These are phyloP conservation scores for Balansia obtecta DNA, from an alignment of 2,329 filamentous ascomycete genomes.

Conservation along the genomic window DNA sequence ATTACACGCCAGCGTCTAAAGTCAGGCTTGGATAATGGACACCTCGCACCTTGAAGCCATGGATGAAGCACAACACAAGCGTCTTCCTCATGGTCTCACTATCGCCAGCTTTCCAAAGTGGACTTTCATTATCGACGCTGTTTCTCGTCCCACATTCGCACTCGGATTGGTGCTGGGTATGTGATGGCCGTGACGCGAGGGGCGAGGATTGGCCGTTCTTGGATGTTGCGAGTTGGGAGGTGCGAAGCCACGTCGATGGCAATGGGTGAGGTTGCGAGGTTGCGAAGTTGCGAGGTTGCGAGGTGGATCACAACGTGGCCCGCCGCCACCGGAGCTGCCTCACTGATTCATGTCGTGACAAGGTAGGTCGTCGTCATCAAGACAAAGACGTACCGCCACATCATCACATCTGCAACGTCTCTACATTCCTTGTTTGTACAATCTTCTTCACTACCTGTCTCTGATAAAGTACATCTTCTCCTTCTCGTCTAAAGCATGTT, in stretches of 20 bases:
- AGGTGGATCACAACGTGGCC: background rate
- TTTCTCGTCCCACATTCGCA: background rate
- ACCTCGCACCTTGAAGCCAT: constrained; percentile 63
- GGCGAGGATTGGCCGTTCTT: too few species aligned
- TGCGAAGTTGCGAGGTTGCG: too few species aligned
- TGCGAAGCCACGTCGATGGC: background rate
- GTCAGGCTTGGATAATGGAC: too few species aligned
- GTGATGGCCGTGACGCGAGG: too few species aligned
- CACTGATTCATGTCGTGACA: too few species aligned
- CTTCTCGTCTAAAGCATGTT: constrained; percentile 20
- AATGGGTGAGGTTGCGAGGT: background rate
- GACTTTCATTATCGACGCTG: background rate
- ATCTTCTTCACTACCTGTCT: constrained; percentile 16
- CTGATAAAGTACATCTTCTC: constrained; percentile 31
- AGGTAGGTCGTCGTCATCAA: too few species aligned
- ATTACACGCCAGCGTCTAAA: too few species aligned
- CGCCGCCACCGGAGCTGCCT: too few species aligned
- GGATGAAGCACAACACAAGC: constrained; percentile 69
- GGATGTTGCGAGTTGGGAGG: background rate
- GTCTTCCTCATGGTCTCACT: constrained; percentile 50
- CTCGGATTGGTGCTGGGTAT: too few species aligned
- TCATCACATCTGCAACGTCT: background rate
- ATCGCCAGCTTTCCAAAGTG: background rate
- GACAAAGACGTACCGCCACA: too few species aligned
- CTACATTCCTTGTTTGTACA: constrained; percentile 1